Percentiles rank a stretch among this genome's conserved stretches.
These are phyloP conservation scores for Balamuthia mandrillaris DNA, from an alignment of 208 protist species.

Conservation along the genomic window DNA sequence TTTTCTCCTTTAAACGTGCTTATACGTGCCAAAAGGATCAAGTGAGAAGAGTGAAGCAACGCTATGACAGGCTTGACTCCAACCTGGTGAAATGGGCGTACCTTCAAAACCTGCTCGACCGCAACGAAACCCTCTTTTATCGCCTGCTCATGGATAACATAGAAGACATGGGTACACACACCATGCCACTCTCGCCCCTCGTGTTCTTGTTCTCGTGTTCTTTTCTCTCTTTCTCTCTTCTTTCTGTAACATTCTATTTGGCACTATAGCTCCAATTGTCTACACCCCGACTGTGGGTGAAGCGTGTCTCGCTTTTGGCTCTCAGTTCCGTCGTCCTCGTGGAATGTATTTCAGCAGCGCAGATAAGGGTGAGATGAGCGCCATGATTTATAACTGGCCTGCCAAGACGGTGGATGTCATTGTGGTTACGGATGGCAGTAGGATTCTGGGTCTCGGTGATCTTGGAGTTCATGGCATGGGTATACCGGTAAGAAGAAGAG, in stretches of 20 bases:
- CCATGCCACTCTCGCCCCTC: neutral
- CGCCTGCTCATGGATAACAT: conserved; percentile 47
- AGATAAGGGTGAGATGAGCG: conserved; percentile 78
- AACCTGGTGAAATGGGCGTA: neutral
- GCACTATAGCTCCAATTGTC: conserved; percentile 56
- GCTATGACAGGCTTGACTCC: neutral
- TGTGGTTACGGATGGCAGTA: conserved; percentile 89
- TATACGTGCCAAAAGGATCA: neutral
- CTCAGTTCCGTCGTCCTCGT: conserved; percentile 76
- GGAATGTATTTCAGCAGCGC: conserved; percentile 83
- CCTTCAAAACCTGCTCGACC: neutral
- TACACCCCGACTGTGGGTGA: conserved; percentile 80
- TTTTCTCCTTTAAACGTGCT: neutral
- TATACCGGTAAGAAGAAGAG: conserved; percentile 64
- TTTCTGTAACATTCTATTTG: too few species aligned
- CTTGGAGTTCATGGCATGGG: conserved; percentile 88
- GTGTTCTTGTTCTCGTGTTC: neutral
- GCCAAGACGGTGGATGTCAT: conserved; percentile 83
- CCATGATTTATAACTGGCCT: conserved; percentile 76
- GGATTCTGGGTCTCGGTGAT: conserved; percentile 87
- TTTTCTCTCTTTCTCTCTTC: neutral
- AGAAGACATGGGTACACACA: conserved; percentile 11
- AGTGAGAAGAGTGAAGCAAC: neutral
- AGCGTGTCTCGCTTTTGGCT: conserved; percentile 85
- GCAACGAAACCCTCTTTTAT: conserved; percentile 78